Base-by-base conservation (phyloP, 192 early-diverging fungal species). In the Backusella circina region DNA sequence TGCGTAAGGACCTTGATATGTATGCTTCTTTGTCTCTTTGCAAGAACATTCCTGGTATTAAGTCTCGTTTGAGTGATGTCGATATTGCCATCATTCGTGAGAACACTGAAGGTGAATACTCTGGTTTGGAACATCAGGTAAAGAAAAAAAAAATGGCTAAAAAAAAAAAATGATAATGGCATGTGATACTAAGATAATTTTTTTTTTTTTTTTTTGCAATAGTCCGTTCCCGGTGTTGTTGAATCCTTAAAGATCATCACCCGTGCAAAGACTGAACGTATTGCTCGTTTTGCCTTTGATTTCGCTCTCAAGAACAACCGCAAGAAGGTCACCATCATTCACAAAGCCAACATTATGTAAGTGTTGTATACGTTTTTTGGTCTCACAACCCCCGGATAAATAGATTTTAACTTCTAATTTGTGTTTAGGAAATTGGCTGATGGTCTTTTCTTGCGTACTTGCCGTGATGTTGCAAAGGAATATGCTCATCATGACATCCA, bases 331-430 rank as follows among this genome's bases (percentile, higher is more conserved):
- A 99, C 98, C 13, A 91, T 91, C 77, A 95, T 99, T 75, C 98
- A 99, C 93, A 99, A 99, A 90, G 98, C 98, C 86, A 99, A 99
- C 89, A 99, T 99, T 83, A 99, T 99, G 98, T 91, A 80, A 71
- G 84, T n/a, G n/a, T n/a, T n/a, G n/a, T n/a, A n/a, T n/a, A n/a
- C n/a, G n/a, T n/a, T 79, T 65, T 36, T 5, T 41, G 16, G 13
- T 13, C 15, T 2, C 39, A n/a, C n/a, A n/a, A n/a, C 39, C 39
- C 39, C 39, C 44, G 44, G 44, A 57, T 57, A 57, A 57, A 67
- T 77, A 16, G 39, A 44, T 37, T 66, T 28, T 76, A 23, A 36
- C 69, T 18, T 57, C 10, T 12, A 18, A 47, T 67, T 37, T 15
- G 3, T 35, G 50, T 61, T 35, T 81, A 92, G 91, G 91, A 99